These are phyloP conservation scores for Chalaropsis thielavioides DNA, from an alignment of 2,329 filamentous ascomycete genomes.

Conservation along the genomic window DNA sequence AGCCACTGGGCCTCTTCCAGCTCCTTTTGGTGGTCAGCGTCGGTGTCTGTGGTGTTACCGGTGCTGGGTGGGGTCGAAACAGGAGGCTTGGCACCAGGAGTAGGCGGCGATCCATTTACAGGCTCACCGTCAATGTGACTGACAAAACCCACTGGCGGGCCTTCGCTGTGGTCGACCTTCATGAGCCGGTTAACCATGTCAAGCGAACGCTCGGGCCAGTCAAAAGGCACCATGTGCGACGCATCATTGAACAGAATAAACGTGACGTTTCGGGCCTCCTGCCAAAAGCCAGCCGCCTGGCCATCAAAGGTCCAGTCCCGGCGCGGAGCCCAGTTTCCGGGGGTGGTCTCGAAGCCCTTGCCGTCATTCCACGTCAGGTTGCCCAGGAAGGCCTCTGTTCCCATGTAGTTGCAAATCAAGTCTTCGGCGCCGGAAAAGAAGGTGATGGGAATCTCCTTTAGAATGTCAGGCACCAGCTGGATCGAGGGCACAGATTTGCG, in stretches of 20 bases:
- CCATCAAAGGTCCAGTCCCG: constrained; percentile 90
- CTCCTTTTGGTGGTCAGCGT: constrained; percentile 53
- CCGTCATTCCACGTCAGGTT: constrained; percentile 86
- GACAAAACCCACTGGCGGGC: constrained; percentile 48
- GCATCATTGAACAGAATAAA: constrained; percentile 93
- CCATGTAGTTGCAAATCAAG: constrained; percentile 92
- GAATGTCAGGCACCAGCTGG: constrained; percentile 59
- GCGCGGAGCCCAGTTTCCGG: constrained; percentile 81
- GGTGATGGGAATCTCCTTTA: constrained; percentile 62
- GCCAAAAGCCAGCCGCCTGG: constrained; percentile 77
- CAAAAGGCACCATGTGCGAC: constrained; percentile 96
- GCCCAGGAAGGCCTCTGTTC: constrained; percentile 80
- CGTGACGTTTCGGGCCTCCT: constrained; percentile 85
- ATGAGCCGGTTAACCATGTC: constrained; percentile 98
- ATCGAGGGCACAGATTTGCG: constrained; percentile 58
- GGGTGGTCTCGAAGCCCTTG: constrained; percentile 76
- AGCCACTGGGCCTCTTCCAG: constrained; percentile 77
- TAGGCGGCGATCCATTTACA: constrained; percentile 42
- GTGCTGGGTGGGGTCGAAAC: constrained; percentile 40
- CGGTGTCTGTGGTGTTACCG: constrained; percentile 36
- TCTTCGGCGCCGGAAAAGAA: constrained; percentile 91
- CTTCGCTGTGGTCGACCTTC: constrained; percentile 76
- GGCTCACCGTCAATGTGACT: constrained; percentile 67
- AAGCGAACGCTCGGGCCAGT: constrained; percentile 68
- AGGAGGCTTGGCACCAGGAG: constrained; percentile 39